Base-by-base conservation (phyloP, 2,329 filamentous ascomycete species). In the Venturia asperata region DNA sequence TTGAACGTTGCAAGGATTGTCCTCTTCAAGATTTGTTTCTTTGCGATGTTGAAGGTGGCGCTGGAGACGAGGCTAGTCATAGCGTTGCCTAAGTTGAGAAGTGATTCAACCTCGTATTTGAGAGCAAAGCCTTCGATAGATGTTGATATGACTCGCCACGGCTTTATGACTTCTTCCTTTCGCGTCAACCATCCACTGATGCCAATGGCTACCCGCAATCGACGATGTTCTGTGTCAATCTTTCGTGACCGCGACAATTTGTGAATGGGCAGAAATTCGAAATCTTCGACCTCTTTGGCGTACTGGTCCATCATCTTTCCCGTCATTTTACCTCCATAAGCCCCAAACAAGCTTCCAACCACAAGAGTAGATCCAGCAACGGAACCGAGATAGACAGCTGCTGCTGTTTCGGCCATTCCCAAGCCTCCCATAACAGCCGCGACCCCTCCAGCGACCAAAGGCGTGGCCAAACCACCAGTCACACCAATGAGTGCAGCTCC, bases 281-380 rank as follows among this genome's bases (percentile, higher is more conserved):
- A 96, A 72, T 97, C 92, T 70, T 91, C 86, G 19, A 97, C 87
- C 68, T 96, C 91, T 69, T 86, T 87, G 13, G 89, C 84, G 73
- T 95, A 96, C n/a, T 87, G 82, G 68, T 96, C 91, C 82, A 97
- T 89, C 81, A 92, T 91, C 74, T 92, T 88, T 63, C 87, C 86
- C 0, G 89, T 90, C 82, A 96, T 92, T 43, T 87, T 85, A 1
- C 88, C 87, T 55, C 90, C 90, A 72, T 95, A 96, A n/a, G 94
- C 90, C 10, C 94, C 94, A 72, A 97, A 97, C 47, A 97, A 79
- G 45, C 89, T 86, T 19, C 92, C 93, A 39, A 96, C 88, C 52
- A 92, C 80, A 19, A 94, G 83, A 5, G 87, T 85, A 67, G 89
- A 94, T 45, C 92, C 87, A 1, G 91, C 89, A 71, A 97, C 81